These are phyloP conservation scores for Plasmodium chabaudi DNA, from an alignment of 169 alveolate species.

Conservation along the genomic window DNA sequence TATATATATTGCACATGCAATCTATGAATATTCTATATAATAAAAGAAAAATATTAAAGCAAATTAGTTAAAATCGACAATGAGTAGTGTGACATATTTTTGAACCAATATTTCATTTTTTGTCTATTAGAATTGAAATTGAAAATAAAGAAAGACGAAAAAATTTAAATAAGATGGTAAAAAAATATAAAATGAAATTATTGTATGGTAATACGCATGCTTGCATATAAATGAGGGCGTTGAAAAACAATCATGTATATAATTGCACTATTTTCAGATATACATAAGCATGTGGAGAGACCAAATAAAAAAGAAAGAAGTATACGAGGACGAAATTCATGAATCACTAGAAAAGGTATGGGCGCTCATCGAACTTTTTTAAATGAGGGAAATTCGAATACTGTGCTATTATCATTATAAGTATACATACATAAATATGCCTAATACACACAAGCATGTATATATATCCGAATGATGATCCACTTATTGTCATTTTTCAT, in stretches of 20 bases:
- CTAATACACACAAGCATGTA: neutral
- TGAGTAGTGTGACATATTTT: neutral
- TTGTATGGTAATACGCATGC: neutral
- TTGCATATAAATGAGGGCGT: constrained; percentile 1
- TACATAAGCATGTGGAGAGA: constrained; percentile 68
- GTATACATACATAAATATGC: neutral
- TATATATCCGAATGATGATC: neutral
- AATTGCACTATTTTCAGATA: constrained; percentile 36
- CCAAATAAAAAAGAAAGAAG: constrained; percentile 50
- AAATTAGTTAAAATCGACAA: neutral
- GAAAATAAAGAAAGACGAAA: constrained; percentile 65
- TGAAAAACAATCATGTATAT: neutral
- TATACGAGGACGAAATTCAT: constrained; percentile 48
- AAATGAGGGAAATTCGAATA: neutral
- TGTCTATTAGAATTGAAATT: constrained; percentile 52
- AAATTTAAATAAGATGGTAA: constrained; percentile 65
- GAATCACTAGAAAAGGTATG: constrained; percentile 72
- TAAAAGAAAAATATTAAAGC: neutral
- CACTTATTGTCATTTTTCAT: neutral
- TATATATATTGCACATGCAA: neutral
- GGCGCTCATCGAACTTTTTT: neutral
- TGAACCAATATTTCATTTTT: neutral
- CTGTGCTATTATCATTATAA: neutral
- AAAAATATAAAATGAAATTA: neutral
- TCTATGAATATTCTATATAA: neutral